These are phyloP conservation scores for Aspergillaceae sp. DNA, from an alignment of 2,329 filamentous ascomycete genomes.

Conservation along the genomic window DNA sequence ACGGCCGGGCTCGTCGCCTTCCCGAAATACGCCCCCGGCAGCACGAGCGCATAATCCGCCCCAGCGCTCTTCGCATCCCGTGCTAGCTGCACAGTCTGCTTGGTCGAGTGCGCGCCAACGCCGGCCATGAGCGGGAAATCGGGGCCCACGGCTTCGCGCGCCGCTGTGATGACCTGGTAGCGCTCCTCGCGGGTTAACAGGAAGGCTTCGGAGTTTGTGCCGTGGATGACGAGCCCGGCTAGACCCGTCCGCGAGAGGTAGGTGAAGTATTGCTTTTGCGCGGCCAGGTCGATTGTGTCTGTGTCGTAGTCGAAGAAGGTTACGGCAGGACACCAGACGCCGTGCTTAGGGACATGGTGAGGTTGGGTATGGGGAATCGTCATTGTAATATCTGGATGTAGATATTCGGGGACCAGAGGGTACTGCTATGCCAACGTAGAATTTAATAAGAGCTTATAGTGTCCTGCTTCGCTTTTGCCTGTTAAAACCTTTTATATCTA, in stretches of 20 bases:
- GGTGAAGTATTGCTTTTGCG: slow-evolving; percentile 45
- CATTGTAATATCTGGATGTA: background rate
- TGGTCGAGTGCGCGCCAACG: slow-evolving; percentile 55
- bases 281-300: slow-evolving; percentile 41
- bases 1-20: slow-evolving; percentile 52
- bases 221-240: slow-evolving; percentile 46
- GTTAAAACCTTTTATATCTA: background rate
- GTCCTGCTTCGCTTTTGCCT: too few species aligned
- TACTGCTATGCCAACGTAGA: background rate
- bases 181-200: slow-evolving; percentile 54
- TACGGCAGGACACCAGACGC: slow-evolving; percentile 47
- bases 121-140: slow-evolving; percentile 55
- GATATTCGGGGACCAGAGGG: background rate
- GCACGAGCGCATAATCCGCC: slow-evolving; percentile 53
- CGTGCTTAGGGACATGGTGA: slow-evolving; percentile 13
- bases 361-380: background rate
- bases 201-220: slow-evolving; percentile 50
- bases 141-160: slow-evolving; percentile 46
- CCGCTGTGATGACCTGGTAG: slow-evolving; percentile 47
- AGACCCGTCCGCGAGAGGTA: slow-evolving; percentile 46
- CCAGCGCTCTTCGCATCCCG: slow-evolving; percentile 52
- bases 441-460: background rate
- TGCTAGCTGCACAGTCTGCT: slow-evolving; percentile 54
- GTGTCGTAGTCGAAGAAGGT: slow-evolving; percentile 46
- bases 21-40: slow-evolving; percentile 58